Percentiles rank a stretch among this genome's conserved stretches.
Conservation (phyloP, 306 rosid species). For the Cicer yamashitae region DNA sequence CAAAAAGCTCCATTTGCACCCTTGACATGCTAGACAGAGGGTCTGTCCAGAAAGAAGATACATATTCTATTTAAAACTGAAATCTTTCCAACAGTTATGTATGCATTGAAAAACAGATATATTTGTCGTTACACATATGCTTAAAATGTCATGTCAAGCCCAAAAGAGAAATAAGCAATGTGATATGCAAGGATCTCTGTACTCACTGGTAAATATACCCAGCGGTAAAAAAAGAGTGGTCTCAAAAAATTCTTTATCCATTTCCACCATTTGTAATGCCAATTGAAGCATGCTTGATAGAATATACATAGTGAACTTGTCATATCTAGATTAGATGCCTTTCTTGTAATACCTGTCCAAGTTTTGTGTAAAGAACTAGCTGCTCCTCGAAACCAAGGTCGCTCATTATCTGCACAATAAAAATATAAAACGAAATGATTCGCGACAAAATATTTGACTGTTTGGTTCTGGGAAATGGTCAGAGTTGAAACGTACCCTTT, state of each 20-base stretch:
- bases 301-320: slow-evolving; percentile 41
- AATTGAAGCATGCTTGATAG: slow-evolving; percentile 40
- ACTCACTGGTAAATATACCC: slow-evolving; percentile 15
- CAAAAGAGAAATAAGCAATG: slow-evolving; percentile 32
- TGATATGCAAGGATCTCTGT: slow-evolving; percentile 10
- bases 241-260: slow-evolving; percentile 13
- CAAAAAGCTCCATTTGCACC: slow-evolving; percentile 9
- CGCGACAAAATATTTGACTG: neutral
- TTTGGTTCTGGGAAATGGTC: slow-evolving; percentile 2
- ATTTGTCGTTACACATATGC: neutral
- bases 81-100: slow-evolving; percentile 13
- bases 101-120: slow-evolving; percentile 22
- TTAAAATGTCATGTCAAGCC: slow-evolving; percentile 36
- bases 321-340: slow-evolving; percentile 48
- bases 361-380: slow-evolving; percentile 65
- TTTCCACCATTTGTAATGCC: slow-evolving; percentile 36
- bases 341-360: slow-evolving; percentile 68
- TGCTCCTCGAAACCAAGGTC: slow-evolving; percentile 87
- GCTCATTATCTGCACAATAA: slow-evolving; percentile 65
- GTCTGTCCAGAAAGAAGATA: neutral
- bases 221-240: neutral
- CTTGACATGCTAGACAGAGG: neutral
- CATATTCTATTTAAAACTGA: slow-evolving; percentile 15
- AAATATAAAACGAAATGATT: slow-evolving; percentile 12
- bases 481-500: neutral